Evolutionary conservation across 345 rosid species (phyloP).

Genomic region (Zanthoxylum bungeanum): DNA sequence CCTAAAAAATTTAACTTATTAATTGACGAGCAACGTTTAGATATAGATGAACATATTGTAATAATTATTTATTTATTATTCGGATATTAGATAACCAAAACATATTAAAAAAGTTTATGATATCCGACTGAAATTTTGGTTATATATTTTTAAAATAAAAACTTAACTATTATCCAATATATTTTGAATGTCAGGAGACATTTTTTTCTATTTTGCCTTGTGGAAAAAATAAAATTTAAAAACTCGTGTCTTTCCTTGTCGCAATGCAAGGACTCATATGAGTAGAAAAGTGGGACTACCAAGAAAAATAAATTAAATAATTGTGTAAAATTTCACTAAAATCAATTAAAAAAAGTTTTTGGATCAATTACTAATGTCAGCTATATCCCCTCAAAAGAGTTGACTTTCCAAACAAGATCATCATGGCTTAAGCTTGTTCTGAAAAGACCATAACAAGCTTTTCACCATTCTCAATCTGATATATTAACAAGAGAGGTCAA

Average conservation of each 20-base stretch:
- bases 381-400: background rate
- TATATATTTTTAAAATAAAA: too few species aligned
- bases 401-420: background rate
- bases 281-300: background rate
- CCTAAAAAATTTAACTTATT: too few species aligned
- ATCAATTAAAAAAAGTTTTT: background rate
- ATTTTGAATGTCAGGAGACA: background rate
- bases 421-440: constrained; percentile 1
- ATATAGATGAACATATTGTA: too few species aligned
- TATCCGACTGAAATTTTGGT: too few species aligned
- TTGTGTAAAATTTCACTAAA: background rate
- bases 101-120: too few species aligned
- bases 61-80: too few species aligned
- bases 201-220: too few species aligned
- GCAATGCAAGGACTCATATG: background rate
- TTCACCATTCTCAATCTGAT: background rate
- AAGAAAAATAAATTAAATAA: background rate
- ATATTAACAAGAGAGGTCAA: background rate
- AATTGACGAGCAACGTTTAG: too few species aligned
- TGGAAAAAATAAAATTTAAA: too few species aligned
- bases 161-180: too few species aligned
- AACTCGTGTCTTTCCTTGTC: too few species aligned
- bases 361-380: background rate
- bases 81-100: too few species aligned
- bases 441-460: background rate